Percentiles rank a stretch among this genome's conserved stretches.
Evolutionary conservation across 441 rosid genomes (phyloP).

Genomic region (Populus trichocarpa): DNA sequence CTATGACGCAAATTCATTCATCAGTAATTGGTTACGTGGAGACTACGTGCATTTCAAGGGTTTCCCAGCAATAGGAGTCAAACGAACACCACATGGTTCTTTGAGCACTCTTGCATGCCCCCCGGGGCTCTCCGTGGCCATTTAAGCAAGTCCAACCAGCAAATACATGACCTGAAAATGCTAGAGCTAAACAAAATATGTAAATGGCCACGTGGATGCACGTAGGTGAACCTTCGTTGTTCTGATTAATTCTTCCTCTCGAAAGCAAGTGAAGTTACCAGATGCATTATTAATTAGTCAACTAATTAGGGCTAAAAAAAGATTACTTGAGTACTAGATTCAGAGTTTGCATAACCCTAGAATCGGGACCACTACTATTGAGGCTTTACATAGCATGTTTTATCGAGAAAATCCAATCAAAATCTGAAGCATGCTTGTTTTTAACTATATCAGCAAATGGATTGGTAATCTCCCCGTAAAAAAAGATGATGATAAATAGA

Average conservation of each 20-base stretch:
- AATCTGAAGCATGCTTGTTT: conserved; percentile 41
- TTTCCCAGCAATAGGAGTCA: background rate
- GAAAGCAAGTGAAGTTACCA: background rate
- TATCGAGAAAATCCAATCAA: conserved; percentile 42
- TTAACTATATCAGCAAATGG: conserved; percentile 22
- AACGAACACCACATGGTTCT: background rate
- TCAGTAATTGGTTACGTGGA: background rate
- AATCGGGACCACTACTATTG: conserved; percentile 56
- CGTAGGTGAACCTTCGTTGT: background rate
- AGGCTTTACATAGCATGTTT: conserved; percentile 49
- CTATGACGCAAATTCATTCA: no score
- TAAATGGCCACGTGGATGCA: background rate
- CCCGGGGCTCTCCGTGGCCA: background rate
- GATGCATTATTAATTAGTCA: conserved; percentile 18
- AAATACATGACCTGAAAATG: background rate
- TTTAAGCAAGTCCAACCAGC: background rate
- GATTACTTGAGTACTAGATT: conserved; percentile 28
- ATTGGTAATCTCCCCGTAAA: conserved; percentile 20
- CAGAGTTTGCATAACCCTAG: conserved; percentile 49
- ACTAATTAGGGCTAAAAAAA: conserved; percentile 11
- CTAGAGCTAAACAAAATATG: background rate
- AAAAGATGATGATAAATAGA: conserved; percentile 16
- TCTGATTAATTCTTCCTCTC: background rate
- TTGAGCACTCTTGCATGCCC: background rate
- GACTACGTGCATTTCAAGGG: background rate